phyloP scores from a whole-genome alignment of 1,284 basidiomycete genomes.

The Apiotrichum porosum region DNA sequence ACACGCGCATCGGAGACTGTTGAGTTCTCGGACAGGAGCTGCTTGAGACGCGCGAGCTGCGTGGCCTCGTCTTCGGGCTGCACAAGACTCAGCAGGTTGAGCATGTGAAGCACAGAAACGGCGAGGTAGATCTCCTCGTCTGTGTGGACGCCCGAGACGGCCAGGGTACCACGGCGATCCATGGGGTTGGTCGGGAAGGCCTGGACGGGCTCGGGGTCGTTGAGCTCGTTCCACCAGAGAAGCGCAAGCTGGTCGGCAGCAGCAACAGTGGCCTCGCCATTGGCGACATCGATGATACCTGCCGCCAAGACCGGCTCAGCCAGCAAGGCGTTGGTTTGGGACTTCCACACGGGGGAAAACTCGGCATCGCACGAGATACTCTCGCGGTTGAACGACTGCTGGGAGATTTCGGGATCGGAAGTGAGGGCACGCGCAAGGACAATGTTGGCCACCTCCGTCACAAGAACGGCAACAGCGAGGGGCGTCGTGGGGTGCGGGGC shows the following conservation, averaged over 20 bases:
- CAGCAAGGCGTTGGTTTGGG: conserved; percentile 27
- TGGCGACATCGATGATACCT: conserved; percentile 5
- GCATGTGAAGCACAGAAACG: conserved; percentile 59
- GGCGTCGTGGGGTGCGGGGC: conserved; percentile 33
- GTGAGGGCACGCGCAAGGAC: conserved; percentile 32
- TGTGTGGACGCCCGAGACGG: conserved; percentile 24
- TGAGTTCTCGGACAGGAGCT: conserved; percentile 74
- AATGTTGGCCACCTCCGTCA: conserved; percentile 36
- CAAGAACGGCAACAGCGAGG: conserved; percentile 30
- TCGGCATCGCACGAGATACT: background rate
- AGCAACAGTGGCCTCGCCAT: conserved; percentile 20
- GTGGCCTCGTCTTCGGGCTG: conserved; percentile 63
- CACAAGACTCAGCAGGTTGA: conserved; percentile 75
- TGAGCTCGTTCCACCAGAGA: conserved; percentile 41
- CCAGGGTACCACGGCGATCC: conserved; percentile 9
- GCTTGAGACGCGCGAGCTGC: conserved; percentile 66
- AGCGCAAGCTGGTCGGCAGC: conserved; percentile 21
- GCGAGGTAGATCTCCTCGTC: conserved; percentile 41
- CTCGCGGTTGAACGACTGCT: conserved; percentile 22
- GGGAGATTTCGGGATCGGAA: conserved; percentile 15
- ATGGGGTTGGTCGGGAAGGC: background rate
- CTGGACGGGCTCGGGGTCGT: background rate
- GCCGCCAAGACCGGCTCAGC: conserved; percentile 11
- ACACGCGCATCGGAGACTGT: conserved; percentile 64
- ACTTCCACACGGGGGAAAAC: conserved; percentile 17